Evolutionary conservation across 306 rosid genomes (phyloP), one percentile per base, ranked within the genome.

Genomic region (Notholithocarpus densiflorus): DNA sequence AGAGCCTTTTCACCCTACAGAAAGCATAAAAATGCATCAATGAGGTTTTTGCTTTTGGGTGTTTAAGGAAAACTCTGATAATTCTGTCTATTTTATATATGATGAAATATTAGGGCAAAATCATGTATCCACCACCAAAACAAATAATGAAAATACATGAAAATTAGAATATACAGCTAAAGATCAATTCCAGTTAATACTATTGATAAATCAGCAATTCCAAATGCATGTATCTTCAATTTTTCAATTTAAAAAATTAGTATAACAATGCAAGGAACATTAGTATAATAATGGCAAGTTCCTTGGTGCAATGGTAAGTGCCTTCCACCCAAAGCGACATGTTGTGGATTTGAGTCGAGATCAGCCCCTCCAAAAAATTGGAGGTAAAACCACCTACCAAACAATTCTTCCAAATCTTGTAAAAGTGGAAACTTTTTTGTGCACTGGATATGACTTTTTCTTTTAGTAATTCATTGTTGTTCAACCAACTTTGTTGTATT

Each of bases 1-100:
- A 86, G 86, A 19, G 89, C 86, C 68, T 82, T 82, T 82, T 86
- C 86, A 68, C 84, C 89, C 89, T 86, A 69, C 15, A 26, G 18
- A 14, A 23, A 60, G 56, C 51, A 60, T 5, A 21, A 55, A 74
- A 34, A 37, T 3, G 18, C 6, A 57, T 23, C 27, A 60, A 45
- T 21, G 21, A 59, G 72, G 6, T 34, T 34, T 32, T n/a, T 21
- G 11, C 4, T 32, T 66, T 34, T 34, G 52, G 52, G 18, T 24
- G 26, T 2, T 48, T 37, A 68, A 68, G 7, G 52, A 32, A 68
- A 68, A 29, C 4, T 31, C 5, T 64, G 19, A 64, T 29, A 45
- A 7, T 32, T 32, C 8, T 20, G 1, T 68, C 17, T 18, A 68
- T 18, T 24, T 32, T 68, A n/a, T 68, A 32, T 19, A 34, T 60